phyloP scores from a whole-genome alignment of 2,329 filamentous ascomycete genomes.

The Plenodomus biglobosus region DNA sequence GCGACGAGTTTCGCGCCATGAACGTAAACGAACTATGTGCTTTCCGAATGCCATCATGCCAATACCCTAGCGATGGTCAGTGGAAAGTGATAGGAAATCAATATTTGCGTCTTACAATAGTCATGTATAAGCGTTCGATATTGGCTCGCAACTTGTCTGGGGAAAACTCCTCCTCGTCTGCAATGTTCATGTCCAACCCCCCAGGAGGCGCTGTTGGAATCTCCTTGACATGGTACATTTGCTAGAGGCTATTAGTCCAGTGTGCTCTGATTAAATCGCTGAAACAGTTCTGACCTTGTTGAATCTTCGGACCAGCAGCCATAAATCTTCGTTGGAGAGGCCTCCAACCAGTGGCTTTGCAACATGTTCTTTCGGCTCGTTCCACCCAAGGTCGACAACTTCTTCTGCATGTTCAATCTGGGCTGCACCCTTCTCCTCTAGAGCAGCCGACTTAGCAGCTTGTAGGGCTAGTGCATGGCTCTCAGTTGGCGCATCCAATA shows the following conservation, averaged over 20 bases:
- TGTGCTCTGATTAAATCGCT: not conserved
- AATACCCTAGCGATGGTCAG: constrained; percentile 51
- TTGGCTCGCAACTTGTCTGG: constrained; percentile 80
- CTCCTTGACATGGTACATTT: constrained; percentile 72
- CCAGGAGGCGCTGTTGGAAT: constrained; percentile 62
- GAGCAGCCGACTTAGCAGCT: constrained; percentile 37
- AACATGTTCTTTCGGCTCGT: constrained; percentile 60
- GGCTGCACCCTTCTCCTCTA: constrained; percentile 48
- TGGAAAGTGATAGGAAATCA: not conserved
- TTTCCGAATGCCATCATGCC: constrained; percentile 67
- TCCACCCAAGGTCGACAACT: constrained; percentile 70
- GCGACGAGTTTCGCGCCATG: constrained; percentile 72
- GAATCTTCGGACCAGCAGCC: constrained; percentile 71
- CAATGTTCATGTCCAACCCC: constrained; percentile 75
- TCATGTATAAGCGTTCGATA: constrained; percentile 80
- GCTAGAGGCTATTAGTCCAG: constrained; percentile 43
- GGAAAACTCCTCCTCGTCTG: constrained; percentile 80
- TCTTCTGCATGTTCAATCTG: constrained; percentile 52
- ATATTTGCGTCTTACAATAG: constrained; percentile 52
- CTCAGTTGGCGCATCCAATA: constrained; percentile 48
- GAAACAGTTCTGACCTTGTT: constrained; percentile 59
- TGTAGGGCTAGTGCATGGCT: constrained; percentile 52
- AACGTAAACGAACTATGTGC: constrained; percentile 73
- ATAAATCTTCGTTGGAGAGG: constrained; percentile 71
- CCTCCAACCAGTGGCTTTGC: constrained; percentile 65